These are phyloP conservation scores for Styphnolobium japonicum DNA, from an alignment of 306 rosid genomes.

Conservation along the genomic window DNA sequence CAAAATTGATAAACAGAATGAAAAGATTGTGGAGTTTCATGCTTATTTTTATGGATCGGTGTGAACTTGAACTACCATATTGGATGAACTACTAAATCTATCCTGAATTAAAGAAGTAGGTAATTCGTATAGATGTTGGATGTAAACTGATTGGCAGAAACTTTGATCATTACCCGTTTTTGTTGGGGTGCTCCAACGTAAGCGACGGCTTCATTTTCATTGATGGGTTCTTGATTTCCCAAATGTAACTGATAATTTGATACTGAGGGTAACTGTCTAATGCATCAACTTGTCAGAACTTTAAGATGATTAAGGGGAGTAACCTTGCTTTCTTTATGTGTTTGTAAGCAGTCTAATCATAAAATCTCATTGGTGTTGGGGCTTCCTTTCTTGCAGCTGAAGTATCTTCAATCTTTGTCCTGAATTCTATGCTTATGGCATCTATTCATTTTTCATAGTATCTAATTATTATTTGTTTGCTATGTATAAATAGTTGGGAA, in stretches of 20 bases:
- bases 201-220: background rate
- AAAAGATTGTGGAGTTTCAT: background rate
- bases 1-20: background rate
- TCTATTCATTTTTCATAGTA: background rate
- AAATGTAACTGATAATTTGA: background rate
- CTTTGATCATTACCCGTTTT: background rate
- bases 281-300: background rate
- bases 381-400: background rate
- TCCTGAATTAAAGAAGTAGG: background rate
- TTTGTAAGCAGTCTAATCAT: background rate
- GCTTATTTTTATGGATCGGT: background rate
- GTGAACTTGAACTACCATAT: background rate
- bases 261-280: background rate
- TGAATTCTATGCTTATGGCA: background rate
- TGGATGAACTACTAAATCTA: background rate
- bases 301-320: background rate
- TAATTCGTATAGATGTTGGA: conserved; percentile 5
- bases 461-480: background rate
- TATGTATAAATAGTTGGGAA: background rate
- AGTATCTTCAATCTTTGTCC: background rate
- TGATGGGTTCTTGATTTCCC: background rate
- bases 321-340: background rate
- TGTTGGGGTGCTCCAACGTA: background rate
- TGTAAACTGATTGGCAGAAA: background rate
- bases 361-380: background rate